Conservation (phyloP, 495 filamentous ascomycete genomes). For the Neurospora sublineolata region DNA sequence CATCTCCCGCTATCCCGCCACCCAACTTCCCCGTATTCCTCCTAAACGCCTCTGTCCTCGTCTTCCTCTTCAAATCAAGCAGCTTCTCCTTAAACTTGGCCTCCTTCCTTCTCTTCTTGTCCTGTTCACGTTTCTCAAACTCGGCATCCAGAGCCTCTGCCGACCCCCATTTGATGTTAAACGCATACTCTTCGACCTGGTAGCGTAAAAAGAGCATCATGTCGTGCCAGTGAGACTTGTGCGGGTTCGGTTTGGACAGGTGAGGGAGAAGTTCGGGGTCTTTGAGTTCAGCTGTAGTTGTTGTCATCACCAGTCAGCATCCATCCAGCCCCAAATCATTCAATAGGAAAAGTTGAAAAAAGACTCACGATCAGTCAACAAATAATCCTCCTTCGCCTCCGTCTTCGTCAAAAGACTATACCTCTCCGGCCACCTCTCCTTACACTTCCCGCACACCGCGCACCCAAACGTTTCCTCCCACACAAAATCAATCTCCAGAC, state of each 20-base stretch:
- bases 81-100: conserved; percentile 83
- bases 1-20: conserved; percentile 1
- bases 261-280: conserved; percentile 81
- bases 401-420: conserved; percentile 95
- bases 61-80: conserved; percentile 82
- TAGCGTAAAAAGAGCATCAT: conserved; percentile 96
- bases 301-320: conserved; percentile 1
- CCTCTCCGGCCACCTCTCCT: conserved; percentile 79
- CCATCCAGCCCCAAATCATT: neutral
- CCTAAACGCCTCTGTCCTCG: conserved; percentile 80
- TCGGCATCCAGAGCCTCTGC: conserved; percentile 77
- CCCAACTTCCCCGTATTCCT: conserved; percentile 38
- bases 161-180: conserved; percentile 74
- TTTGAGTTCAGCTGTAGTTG: conserved; percentile 57
- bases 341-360: neutral
- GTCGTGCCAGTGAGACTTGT: conserved; percentile 91
- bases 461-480: conserved; percentile 75
- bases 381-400: conserved; percentile 87
- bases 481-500: conserved; percentile 82
- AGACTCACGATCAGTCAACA: conserved; percentile 77
- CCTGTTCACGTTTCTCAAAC: conserved; percentile 65
- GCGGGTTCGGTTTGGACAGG: conserved; percentile 81
- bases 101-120: conserved; percentile 83
- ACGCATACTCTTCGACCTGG: conserved; percentile 88
- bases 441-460: conserved; percentile 62